These are phyloP conservation scores for Trichoderma pleuroti DNA, from an alignment of 2,329 filamentous ascomycete species.

Conservation along the genomic window DNA sequence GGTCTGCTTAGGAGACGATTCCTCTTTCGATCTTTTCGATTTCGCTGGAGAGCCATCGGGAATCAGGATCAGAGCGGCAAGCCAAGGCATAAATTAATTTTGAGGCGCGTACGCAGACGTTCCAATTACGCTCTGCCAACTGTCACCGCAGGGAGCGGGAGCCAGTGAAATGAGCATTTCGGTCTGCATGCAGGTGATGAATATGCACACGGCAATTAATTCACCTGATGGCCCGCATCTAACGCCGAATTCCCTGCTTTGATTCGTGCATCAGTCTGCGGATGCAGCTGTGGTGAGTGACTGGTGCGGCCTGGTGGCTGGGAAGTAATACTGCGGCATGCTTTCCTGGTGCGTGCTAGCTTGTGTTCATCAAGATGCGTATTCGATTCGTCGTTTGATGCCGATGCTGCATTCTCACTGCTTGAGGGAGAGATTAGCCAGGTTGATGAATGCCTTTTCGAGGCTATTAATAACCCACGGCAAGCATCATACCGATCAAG, in stretches of 20 bases:
- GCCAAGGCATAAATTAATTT: neutral
- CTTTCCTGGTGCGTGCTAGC: neutral
- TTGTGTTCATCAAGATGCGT: neutral
- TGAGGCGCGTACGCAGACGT: neutral
- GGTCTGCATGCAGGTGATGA: constrained; percentile 11
- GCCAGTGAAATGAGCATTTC: constrained; percentile 6
- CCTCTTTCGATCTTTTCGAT: neutral
- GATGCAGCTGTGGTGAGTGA: neutral
- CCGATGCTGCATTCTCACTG: neutral
- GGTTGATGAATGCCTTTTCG: neutral
- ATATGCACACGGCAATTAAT: constrained; percentile 3
- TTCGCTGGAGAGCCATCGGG: neutral
- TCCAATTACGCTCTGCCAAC: constrained; percentile 14
- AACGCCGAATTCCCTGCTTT: neutral
- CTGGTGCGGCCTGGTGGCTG: neutral
- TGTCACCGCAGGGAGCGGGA: constrained; percentile 8
- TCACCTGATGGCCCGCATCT: neutral
- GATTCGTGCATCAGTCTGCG: constrained; percentile 1
- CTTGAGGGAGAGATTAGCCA: neutral
- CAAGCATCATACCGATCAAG: neutral
- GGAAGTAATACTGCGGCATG: neutral
- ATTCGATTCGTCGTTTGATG: neutral
- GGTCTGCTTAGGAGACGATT: neutral
- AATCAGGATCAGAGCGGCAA: neutral
- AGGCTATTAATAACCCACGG: neutral